Conservation (phyloP, 148 eudicot genomes). For the Polygonum maritimum region DNA sequence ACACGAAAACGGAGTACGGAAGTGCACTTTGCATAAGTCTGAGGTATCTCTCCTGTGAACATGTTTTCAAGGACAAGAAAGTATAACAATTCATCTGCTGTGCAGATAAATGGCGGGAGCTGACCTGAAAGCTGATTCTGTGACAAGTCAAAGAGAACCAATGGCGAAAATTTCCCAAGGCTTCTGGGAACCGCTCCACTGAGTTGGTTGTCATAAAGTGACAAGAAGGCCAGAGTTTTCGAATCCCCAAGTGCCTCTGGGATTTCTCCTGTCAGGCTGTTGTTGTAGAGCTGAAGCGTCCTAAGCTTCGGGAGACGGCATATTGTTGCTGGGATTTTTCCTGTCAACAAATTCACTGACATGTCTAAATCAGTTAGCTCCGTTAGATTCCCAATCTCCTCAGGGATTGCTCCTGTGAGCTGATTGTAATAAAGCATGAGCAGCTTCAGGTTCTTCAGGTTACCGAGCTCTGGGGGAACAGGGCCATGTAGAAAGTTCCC, state of each 20-base stretch:
- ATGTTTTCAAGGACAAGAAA: constrained; percentile 56
- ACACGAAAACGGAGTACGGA: constrained; percentile 72
- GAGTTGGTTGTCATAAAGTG: constrained; percentile 59
- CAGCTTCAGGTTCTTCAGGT: constrained; percentile 40
- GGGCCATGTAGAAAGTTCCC: constrained; percentile 52
- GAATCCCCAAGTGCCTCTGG: constrained; percentile 45
- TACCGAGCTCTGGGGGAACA: constrained; percentile 56
- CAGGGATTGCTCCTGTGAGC: constrained; percentile 63
- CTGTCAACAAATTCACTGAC: constrained; percentile 59
- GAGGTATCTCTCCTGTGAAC: constrained; percentile 52
- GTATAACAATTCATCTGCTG: constrained; percentile 60
- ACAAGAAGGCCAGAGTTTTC: constrained; percentile 39
- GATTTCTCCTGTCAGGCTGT: constrained; percentile 61
- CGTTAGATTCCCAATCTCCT: constrained; percentile 66
- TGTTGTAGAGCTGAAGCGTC: constrained; percentile 74
- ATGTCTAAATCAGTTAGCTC: constrained; percentile 56
- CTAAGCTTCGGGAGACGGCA: constrained; percentile 57
- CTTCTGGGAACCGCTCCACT: constrained; percentile 64
- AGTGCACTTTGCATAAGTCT: constrained; percentile 45
- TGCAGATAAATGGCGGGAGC: constrained; percentile 54
- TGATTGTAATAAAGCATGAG: constrained; percentile 75
- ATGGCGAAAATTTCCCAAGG: constrained; percentile 51
- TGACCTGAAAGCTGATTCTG: constrained; percentile 55
- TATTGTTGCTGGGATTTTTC: constrained; percentile 50
- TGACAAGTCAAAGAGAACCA: constrained; percentile 49